Base-by-base conservation (phyloP, 805 yeast species). In the Starmerella geochares region DNA sequence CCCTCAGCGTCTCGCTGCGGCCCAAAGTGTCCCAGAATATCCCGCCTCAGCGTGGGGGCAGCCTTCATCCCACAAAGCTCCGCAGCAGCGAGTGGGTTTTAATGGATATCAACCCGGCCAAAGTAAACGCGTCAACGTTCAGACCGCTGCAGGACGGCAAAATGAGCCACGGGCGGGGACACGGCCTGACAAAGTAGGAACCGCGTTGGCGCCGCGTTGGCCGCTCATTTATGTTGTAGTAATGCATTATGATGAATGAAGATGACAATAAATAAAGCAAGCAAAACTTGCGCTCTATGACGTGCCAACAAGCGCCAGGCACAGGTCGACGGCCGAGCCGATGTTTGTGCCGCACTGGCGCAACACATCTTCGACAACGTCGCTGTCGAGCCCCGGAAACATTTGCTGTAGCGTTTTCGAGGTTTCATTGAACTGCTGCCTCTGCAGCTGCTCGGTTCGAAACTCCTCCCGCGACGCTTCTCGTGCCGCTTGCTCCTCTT, bases 321-420 rank as follows among this genome's bases (percentile, higher is more conserved):
- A 71, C 11, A 78, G 76, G 61, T 86, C 95, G 8, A 86, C 81
- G 46, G 88, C 82, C 9, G 73, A 75, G 27, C 87, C 94, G 5
- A 83, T 70, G 46, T 80, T 71, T 28, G 82, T 81, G 54, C 76
- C 72, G 61, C 81, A 83, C 63, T 80, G 77, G 2, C 68, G 66
- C 28, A 86, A 73, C 3, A 86, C 79, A 61, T 86, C 95, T 49
- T 73, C 75, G 45, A 87, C 72, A 1, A 87, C 67, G 0, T 77
- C 83, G 45, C 69, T 67, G 57, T 86, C 95, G 53, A 86, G 68
- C 40, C 70, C 71, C 0, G 95, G 94, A 64, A 87, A 86, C 78
- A 87, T 83, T 43, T 78, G 79, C 25, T 67, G 66, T 48, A 86
- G 68, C 35, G 49, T 49, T n/a, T 13, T 40, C 13, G 33, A 27